Evolutionary conservation across 768 basidiomycete species (phyloP).

Genomic region (Ramaria sp.): DNA sequence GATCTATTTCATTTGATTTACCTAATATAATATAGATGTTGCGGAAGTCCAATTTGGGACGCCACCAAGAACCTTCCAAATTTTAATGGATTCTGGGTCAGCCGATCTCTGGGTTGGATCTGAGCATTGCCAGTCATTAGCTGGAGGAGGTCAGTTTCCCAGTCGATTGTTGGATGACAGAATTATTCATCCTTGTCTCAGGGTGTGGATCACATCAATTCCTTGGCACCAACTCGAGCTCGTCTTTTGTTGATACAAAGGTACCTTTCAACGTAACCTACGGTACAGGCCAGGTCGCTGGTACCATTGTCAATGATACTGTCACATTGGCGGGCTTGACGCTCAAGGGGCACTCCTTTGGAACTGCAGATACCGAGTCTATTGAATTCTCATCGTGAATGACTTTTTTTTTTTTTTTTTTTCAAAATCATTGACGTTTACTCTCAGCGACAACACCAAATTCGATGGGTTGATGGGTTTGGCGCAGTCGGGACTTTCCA

Average conservation of each 20-base stretch:
- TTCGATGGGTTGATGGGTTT: slow-evolving; percentile 55
- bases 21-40: slow-evolving; percentile 19
- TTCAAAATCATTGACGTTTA: neutral
- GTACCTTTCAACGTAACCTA: slow-evolving; percentile 52
- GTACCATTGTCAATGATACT: slow-evolving; percentile 52
- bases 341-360: slow-evolving; percentile 52
- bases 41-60: slow-evolving; percentile 51
- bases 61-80: slow-evolving; percentile 40
- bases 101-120: slow-evolving; percentile 59
- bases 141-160: slow-evolving; percentile 18
- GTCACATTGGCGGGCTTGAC: slow-evolving; percentile 51
- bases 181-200: neutral
- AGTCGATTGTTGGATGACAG: neutral
- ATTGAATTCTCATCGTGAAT: slow-evolving; percentile 39
- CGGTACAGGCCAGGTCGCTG: slow-evolving; percentile 58
- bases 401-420: neutral
- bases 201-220: slow-evolving; percentile 47
- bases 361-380: slow-evolving; percentile 50
- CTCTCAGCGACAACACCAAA: neutral
- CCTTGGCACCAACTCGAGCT: slow-evolving; percentile 51
- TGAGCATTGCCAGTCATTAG: slow-evolving; percentile 31
- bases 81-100: slow-evolving; percentile 64
- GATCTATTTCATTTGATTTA: slow-evolving; percentile 3
- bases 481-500: slow-evolving; percentile 62
- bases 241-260: slow-evolving; percentile 44